These are phyloP conservation scores for Populus ilicifolia DNA, from an alignment of 345 rosid species.

Conservation along the genomic window DNA sequence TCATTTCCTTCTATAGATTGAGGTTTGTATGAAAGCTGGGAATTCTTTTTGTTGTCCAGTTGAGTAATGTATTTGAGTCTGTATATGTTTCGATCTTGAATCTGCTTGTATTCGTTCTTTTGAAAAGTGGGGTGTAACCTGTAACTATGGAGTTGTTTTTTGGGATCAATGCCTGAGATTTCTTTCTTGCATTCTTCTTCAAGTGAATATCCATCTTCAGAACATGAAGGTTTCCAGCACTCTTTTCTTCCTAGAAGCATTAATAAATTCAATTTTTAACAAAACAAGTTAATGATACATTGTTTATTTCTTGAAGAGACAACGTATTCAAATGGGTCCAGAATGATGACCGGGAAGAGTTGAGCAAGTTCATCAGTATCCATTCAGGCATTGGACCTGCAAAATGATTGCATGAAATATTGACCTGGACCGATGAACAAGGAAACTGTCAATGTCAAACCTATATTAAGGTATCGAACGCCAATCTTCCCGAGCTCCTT, in stretches of 20 bases:
- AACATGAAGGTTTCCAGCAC: neutral
- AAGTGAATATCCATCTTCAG: neutral
- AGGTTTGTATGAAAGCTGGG: constrained; percentile 15
- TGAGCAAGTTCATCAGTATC: constrained; percentile 24
- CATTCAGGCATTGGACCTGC: constrained; percentile 56
- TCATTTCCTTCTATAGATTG: neutral
- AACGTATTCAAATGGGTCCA: constrained; percentile 8
- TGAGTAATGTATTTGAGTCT: constrained; percentile 11
- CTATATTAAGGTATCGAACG: neutral
- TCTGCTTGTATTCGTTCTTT: constrained; percentile 25
- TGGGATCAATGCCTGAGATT: neutral
- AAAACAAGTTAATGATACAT: neutral
- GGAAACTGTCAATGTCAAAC: neutral
- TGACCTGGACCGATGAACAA: constrained; percentile 34
- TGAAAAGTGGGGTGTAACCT: neutral
- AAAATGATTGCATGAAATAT: constrained; percentile 60
- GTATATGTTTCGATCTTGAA: constrained; percentile 29
- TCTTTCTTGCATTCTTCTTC: neutral
- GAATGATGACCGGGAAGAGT: constrained; percentile 46
- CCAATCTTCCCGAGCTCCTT: neutral
- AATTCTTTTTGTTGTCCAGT: neutral
- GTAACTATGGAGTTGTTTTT: no score
- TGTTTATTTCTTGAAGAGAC: neutral
- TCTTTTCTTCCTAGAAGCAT: neutral
- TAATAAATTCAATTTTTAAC: no score